Percentiles rank a stretch among this genome's conserved stretches.
These are phyloP conservation scores for Mortierella sp. DNA, from an alignment of 371 early-diverging fungal species.

Conservation along the genomic window DNA sequence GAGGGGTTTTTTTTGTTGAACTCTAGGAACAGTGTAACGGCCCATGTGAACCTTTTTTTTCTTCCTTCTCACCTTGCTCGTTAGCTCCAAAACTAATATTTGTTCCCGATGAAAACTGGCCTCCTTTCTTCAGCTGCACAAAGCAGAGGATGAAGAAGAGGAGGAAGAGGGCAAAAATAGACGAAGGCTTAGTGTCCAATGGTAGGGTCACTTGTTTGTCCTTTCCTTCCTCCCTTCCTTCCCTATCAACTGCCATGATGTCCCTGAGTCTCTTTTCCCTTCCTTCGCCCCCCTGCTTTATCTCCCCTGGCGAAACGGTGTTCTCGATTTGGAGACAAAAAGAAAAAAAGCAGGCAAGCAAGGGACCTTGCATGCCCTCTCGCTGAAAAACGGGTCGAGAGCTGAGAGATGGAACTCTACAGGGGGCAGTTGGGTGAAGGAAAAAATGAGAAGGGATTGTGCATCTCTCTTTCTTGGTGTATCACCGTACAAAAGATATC, in stretches of 20 bases:
- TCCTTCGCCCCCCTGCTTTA: not conserved
- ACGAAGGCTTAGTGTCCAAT: too few relatives aligned
- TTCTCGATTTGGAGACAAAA: not conserved
- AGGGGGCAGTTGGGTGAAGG: not conserved
- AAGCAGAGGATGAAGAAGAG: too few relatives aligned
- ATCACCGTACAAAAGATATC: too few relatives aligned
- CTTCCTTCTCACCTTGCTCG: not conserved
- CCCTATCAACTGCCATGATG: not conserved
- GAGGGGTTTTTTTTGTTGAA: not conserved
- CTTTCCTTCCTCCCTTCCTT: not conserved
- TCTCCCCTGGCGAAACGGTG: not conserved
- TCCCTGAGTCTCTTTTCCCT: not conserved
- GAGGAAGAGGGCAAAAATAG: too few relatives aligned
- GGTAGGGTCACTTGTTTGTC: too few relatives aligned
- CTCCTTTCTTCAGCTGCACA: not conserved
- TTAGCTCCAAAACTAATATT: too few relatives aligned
- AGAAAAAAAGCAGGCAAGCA: not conserved
- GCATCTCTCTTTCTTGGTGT: not conserved
- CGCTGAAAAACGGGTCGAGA: too few relatives aligned
- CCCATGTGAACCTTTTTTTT: not conserved
- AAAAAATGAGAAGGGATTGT: not conserved
- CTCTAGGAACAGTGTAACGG: constrained; percentile 7
- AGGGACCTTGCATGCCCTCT: not conserved
- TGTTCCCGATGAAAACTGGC: too few relatives aligned
- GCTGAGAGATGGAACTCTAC: not conserved